Conservation (phyloP, 805 yeast species). For the Spathaspora sp. region DNA sequence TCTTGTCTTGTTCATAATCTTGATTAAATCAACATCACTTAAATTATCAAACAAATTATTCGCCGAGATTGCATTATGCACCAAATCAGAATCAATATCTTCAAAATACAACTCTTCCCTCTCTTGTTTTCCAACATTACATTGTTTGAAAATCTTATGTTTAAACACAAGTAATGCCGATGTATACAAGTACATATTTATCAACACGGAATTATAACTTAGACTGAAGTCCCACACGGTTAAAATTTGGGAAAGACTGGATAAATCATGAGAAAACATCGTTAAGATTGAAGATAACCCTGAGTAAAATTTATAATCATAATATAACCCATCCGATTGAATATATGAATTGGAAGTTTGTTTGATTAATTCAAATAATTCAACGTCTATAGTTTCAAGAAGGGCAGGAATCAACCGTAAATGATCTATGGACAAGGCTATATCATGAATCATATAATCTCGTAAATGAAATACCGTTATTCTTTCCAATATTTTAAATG, state of each 20-base stretch:
- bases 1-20: constrained; percentile 24
- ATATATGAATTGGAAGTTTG: constrained; percentile 29
- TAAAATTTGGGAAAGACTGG: constrained; percentile 45
- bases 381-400: constrained; percentile 45
- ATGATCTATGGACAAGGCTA: constrained; percentile 65
- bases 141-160: constrained; percentile 33
- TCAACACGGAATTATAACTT: constrained; percentile 49
- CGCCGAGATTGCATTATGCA: constrained; percentile 36
- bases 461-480: constrained; percentile 63
- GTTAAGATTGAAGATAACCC: constrained; percentile 79
- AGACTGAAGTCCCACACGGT: constrained; percentile 69
- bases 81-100: constrained; percentile 26
- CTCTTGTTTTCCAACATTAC: constrained; percentile 9
- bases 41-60: constrained; percentile 22
- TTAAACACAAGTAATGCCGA: constrained; percentile 48
- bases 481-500: constrained; percentile 46
- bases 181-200: constrained; percentile 59
- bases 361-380: constrained; percentile 37
- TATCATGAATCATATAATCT: constrained; percentile 78
- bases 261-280: constrained; percentile 68
- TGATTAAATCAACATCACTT: constrained; percentile 22
- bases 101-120: constrained; percentile 9
- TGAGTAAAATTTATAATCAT: constrained; percentile 45
- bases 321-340: constrained; percentile 21
- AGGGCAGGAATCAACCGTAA: constrained; percentile 64